Evolutionary conservation across 768 basidiomycete genomes (phyloP).

Genomic region (Tylopilus cervinicoccineus): DNA sequence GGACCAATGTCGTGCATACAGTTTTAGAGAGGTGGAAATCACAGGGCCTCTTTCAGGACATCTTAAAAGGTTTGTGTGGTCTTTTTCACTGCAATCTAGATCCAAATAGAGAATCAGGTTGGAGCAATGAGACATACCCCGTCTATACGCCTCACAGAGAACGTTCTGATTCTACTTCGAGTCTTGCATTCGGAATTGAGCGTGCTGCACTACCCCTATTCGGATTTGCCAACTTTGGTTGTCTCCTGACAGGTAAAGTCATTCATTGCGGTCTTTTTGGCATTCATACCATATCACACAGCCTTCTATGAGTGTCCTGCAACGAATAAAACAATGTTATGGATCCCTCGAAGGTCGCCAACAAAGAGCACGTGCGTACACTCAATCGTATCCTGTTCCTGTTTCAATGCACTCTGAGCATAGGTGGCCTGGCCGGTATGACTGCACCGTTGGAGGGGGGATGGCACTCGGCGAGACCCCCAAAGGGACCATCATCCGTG

Average conservation of each 20-base stretch:
- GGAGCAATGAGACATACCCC: slow-evolving; percentile 25
- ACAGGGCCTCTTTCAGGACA: slow-evolving; percentile 15
- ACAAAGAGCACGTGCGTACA: slow-evolving; percentile 38
- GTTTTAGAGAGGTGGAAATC: slow-evolving; percentile 17
- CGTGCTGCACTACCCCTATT: slow-evolving; percentile 44
- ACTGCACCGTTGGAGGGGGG: slow-evolving; percentile 43
- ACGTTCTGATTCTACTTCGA: slow-evolving; percentile 1
- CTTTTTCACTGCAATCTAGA: neutral
- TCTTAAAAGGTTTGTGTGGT: slow-evolving; percentile 16
- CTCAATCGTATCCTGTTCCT: neutral
- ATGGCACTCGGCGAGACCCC: slow-evolving; percentile 39
- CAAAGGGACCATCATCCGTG: slow-evolving; percentile 36
- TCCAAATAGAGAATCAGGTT: slow-evolving; percentile 11
- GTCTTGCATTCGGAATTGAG: slow-evolving; percentile 37
- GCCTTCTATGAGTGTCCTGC: slow-evolving; percentile 34
- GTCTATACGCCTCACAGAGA: slow-evolving; percentile 20
- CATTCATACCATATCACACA: slow-evolving; percentile 3
- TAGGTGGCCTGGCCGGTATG: slow-evolving; percentile 34
- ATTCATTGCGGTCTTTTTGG: neutral
- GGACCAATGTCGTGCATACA: slow-evolving; percentile 12
- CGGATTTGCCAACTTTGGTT: slow-evolving; percentile 42
- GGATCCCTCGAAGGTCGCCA: slow-evolving; percentile 40
- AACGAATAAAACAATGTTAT: slow-evolving; percentile 30
- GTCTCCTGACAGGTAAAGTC: slow-evolving; percentile 36
- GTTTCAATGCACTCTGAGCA: neutral